Evolutionary conservation across 1,284 basidiomycete species (phyloP).

Genomic region (Abortiporus biennis): DNA sequence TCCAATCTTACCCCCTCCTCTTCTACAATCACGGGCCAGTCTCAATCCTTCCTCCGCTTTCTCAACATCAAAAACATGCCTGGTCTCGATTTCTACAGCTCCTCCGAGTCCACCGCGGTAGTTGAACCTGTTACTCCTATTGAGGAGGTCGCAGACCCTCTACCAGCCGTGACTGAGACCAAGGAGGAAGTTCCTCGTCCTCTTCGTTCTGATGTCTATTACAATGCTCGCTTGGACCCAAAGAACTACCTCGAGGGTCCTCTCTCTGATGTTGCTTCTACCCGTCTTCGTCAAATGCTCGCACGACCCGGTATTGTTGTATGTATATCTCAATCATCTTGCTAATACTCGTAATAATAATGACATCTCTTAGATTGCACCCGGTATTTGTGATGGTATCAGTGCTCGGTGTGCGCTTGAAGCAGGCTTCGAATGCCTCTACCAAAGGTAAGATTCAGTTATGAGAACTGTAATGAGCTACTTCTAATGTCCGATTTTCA

Average conservation of each 20-base stretch:
- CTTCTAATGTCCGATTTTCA: no score
- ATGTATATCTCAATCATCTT: conserved; percentile 20
- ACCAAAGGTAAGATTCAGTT: conserved; percentile 52
- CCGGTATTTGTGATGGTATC: conserved; percentile 79
- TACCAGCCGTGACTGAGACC: conserved; percentile 7
- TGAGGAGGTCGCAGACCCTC: conserved; percentile 3
- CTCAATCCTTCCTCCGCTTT: no score
- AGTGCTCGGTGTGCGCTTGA: conserved; percentile 74
- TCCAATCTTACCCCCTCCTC: no score
- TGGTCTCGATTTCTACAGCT: conserved; percentile 35
- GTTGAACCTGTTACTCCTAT: conserved; percentile 5
- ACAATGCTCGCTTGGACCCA: conserved; percentile 58
- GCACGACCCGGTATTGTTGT: conserved; percentile 74
- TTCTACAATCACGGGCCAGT: no score
- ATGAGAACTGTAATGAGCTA: no score
- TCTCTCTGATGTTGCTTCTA: conserved; percentile 59
- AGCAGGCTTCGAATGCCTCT: conserved; percentile 70
- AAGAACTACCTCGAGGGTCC: conserved; percentile 65
- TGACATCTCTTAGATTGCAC: conserved; percentile 69
- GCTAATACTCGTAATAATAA: neutral
- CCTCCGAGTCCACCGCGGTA: conserved; percentile 15
- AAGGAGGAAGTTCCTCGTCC: conserved; percentile 10
- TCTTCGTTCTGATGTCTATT: conserved; percentile 29
- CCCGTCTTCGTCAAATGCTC: conserved; percentile 70
- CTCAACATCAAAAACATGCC: conserved; percentile 29